Evolutionary conservation across 176 grass and related monocot species (phyloP), one percentile per base, ranked within the genome.

Genomic region (Triticum turgidum): DNA sequence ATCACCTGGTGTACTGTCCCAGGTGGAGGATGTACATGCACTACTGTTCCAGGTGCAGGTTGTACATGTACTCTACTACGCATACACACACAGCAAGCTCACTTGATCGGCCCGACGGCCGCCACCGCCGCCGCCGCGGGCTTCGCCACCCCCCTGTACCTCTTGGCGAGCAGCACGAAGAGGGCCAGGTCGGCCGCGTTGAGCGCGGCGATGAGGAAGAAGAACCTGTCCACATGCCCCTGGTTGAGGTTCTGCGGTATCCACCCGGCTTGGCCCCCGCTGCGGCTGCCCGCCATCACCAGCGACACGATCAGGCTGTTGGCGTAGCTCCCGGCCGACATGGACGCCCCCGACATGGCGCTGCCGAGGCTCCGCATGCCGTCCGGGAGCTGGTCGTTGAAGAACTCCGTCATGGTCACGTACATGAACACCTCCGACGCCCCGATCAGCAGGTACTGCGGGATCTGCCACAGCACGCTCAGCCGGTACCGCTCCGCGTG

Each of bases 371-470:
- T 96, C 29, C 82, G 84, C 17, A 96, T 52, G 12, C 89, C 82
- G 11, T 96, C 87, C 0, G 94, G 94, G 12, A 83, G 80, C 87
- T 96, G 82, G n/a, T 82, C 45, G 77, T 96, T 96, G 87, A 96
- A 96, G 81, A 96, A 93, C 34, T 96, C 91, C 37, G 90, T 88
- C 89, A 91, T 90, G 17, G 89, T 88, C 4, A 96, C 94, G 27
- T 96, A 96, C 82, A 91, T 96, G 87, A 91, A 96, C 61, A 86
- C 92, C 69, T 96, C 94, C 1, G 94, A 96, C 3, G 87, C 91
- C 3, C 94, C 94, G 33, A 96, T 80, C 29, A 96, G 59, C 61
- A 91, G 29, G 71, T 96, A 96, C 56, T 93, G 91, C 51, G 94
- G 94, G 22, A 93, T 84, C 56, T 96, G 94, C 89, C 94, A 96